These are phyloP conservation scores for Sporothrix pallida DNA, from an alignment of 2,329 filamentous ascomycete species.

Conservation along the genomic window DNA sequence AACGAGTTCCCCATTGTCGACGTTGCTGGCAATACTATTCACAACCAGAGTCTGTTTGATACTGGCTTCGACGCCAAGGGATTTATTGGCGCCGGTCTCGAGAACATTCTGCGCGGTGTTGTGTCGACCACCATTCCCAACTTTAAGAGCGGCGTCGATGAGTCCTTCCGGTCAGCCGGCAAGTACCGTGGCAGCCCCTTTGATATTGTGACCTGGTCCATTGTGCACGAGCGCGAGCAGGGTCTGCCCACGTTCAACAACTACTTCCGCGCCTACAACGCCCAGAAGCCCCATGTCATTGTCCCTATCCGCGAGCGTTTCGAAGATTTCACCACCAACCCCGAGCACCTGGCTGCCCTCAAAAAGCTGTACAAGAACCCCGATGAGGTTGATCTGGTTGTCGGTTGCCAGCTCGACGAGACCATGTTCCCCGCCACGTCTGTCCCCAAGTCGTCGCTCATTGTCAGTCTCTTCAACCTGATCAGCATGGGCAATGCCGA, in stretches of 20 bases:
- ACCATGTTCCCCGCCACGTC: constrained; percentile 34
- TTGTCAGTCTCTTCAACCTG: constrained; percentile 38
- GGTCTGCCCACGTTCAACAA: constrained; percentile 37
- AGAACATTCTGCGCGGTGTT: constrained; percentile 36
- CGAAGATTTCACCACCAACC: constrained; percentile 35
- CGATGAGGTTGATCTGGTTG: constrained; percentile 37
- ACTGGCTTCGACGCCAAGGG: constrained; percentile 36
- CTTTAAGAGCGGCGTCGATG: constrained; percentile 38
- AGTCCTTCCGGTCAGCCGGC: constrained; percentile 35
- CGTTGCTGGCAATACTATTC: constrained; percentile 29
- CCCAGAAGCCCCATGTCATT: constrained; percentile 30
- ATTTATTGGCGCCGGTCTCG: constrained; percentile 36
- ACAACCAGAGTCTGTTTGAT: constrained; percentile 36
- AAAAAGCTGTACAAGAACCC: constrained; percentile 34
- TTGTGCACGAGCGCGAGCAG: constrained; percentile 38
- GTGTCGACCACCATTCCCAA: constrained; percentile 36
- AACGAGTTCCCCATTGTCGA: constrained; percentile 35
- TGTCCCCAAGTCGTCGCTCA: constrained; percentile 35
- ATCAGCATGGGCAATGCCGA: constrained; percentile 38
- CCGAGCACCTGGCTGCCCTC: constrained; percentile 31
- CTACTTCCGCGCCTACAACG: constrained; percentile 37
- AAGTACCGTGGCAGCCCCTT: constrained; percentile 36
- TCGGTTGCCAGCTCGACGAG: constrained; percentile 38
- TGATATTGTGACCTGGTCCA: constrained; percentile 36
- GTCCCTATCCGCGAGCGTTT: constrained; percentile 34